phyloP scores from a whole-genome alignment of 148 eudicot genomes.

The Vaccinium myrtillus region DNA sequence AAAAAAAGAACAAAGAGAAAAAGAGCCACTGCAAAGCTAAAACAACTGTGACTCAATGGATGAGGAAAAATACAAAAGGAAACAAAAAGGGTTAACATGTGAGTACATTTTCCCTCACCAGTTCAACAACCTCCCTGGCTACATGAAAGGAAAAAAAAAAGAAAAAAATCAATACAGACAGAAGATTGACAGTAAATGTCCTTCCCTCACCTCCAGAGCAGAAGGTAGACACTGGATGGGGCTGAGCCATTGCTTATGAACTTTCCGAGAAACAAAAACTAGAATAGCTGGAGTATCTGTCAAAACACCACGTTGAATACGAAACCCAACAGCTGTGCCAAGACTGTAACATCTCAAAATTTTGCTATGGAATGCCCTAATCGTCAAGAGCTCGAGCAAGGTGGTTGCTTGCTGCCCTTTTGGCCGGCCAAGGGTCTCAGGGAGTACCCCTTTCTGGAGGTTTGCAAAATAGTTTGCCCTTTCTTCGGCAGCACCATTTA shows the following conservation, averaged over 20 bases:
- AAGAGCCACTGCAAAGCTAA: background rate
- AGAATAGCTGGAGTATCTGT: constrained; percentile 92
- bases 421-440: constrained; percentile 75
- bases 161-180: background rate
- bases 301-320: constrained; percentile 82
- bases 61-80: background rate
- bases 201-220: constrained; percentile 70
- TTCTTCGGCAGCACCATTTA: constrained; percentile 91
- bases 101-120: background rate
- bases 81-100: background rate
- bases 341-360: constrained; percentile 94
- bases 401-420: constrained; percentile 89
- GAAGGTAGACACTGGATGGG: constrained; percentile 89
- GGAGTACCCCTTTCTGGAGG: constrained; percentile 88
- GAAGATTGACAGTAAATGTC: background rate
- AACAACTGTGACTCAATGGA: background rate
- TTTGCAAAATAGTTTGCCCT: constrained; percentile 91
- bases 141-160: background rate
- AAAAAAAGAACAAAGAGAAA: background rate
- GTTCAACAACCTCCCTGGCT: background rate
- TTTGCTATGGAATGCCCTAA: constrained; percentile 96
- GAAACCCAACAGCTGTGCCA: constrained; percentile 95
- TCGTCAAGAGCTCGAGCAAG: constrained; percentile 94
- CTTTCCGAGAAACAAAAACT: constrained; percentile 93
- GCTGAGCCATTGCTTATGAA: constrained; percentile 95